Evolutionary conservation across 2,329 filamentous ascomycete genomes (phyloP).

Genomic region (Xylaria sp.): DNA sequence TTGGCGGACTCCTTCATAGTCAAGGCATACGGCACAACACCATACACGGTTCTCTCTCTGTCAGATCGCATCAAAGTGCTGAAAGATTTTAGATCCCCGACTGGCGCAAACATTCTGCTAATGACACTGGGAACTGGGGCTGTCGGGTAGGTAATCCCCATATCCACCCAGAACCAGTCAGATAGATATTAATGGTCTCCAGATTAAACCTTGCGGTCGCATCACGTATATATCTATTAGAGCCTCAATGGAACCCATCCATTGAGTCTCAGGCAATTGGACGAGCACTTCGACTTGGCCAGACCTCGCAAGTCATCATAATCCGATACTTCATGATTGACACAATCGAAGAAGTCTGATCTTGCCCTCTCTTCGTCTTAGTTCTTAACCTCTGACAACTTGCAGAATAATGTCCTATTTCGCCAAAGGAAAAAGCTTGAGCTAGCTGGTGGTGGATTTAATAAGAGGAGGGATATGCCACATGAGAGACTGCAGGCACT

Average conservation of each 20-base stretch:
- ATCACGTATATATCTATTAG: slow-evolving; percentile 46
- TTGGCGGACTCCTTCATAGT: slow-evolving; percentile 41
- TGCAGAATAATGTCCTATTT: slow-evolving; percentile 19
- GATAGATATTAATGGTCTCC: slow-evolving; percentile 24
- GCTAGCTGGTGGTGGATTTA: slow-evolving; percentile 13
- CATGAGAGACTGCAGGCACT: slow-evolving; percentile 12
- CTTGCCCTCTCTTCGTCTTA: not conserved
- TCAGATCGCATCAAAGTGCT: slow-evolving; percentile 30
- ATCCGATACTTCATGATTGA: slow-evolving; percentile 46
- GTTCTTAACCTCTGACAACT: slow-evolving; percentile 4
- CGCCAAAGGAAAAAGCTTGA: slow-evolving; percentile 26
- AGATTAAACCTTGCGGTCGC: slow-evolving; percentile 42
- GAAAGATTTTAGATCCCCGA: slow-evolving; percentile 1
- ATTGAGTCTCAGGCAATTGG: slow-evolving; percentile 48
- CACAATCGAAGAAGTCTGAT: slow-evolving; percentile 45
- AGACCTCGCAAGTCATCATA: slow-evolving; percentile 42
- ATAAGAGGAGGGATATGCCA: slow-evolving; percentile 7
- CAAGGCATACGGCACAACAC: slow-evolving; percentile 43
- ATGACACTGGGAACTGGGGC: slow-evolving; percentile 50
- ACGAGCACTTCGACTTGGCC: slow-evolving; percentile 44
- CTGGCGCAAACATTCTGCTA: slow-evolving; percentile 41
- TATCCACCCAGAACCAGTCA: not conserved
- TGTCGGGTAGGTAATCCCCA: slow-evolving; percentile 39
- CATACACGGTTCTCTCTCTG: slow-evolving; percentile 46
- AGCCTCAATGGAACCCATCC: slow-evolving; percentile 51